These are phyloP conservation scores for Zygosaccharomyces rouxii DNA, from an alignment of 805 yeast species.

Conservation along the genomic window DNA sequence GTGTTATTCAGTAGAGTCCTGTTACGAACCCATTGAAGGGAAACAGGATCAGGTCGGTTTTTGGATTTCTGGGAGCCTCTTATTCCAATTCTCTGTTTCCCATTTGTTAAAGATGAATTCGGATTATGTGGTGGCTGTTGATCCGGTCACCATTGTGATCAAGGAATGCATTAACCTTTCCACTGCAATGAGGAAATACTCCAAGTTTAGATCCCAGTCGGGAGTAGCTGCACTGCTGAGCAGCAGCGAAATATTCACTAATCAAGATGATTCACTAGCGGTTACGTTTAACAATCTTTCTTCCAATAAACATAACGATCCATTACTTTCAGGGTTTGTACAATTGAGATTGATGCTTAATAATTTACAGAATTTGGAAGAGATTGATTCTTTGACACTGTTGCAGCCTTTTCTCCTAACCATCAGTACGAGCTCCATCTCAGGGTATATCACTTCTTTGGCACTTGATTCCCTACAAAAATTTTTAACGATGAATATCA, in stretches of 20 bases:
- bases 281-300: conserved; percentile 34
- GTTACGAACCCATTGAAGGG: not conserved
- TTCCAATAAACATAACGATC: conserved; percentile 38
- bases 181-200: conserved; percentile 83
- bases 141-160: conserved; percentile 76
- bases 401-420: conserved; percentile 83
- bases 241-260: conserved; percentile 49
- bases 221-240: conserved; percentile 85
- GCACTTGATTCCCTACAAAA: conserved; percentile 74
- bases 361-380: conserved; percentile 47
- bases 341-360: conserved; percentile 70
- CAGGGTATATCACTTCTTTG: conserved; percentile 79
- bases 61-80: not conserved
- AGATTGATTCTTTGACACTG: conserved; percentile 66
- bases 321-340: conserved; percentile 72
- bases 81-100: not conserved
- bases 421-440: conserved; percentile 75
- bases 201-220: conserved; percentile 57
- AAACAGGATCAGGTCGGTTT: not conserved
- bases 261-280: conserved; percentile 39
- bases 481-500: conserved; percentile 64
- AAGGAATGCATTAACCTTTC: conserved; percentile 84
- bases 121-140: conserved; percentile 42
- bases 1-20: not conserved
- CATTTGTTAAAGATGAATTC: not conserved